These are phyloP conservation scores for Globisporangium irregulare DNA, from an alignment of 352 stramenopile genomes.

Conservation along the genomic window DNA sequence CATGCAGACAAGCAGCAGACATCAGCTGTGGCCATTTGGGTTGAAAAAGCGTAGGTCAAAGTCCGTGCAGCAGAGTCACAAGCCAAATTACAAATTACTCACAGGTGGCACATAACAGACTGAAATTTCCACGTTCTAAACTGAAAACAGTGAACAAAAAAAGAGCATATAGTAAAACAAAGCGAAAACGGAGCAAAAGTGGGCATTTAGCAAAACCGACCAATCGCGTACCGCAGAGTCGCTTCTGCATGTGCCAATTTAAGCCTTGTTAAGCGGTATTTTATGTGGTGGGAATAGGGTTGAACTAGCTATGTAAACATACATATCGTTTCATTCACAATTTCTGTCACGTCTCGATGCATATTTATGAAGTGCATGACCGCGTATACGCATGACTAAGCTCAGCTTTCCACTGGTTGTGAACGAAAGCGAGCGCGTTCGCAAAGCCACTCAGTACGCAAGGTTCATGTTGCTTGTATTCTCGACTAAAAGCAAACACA, in stretches of 20 bases:
- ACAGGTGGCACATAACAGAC: not conserved
- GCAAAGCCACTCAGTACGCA: too few relatives aligned
- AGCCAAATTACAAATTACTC: not conserved
- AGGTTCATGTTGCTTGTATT: too few relatives aligned
- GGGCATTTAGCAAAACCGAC: not conserved
- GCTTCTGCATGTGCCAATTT: too few relatives aligned
- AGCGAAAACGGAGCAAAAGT: not conserved
- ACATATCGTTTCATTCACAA: not conserved
- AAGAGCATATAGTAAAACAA: not conserved
- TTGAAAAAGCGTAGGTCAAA: not conserved
- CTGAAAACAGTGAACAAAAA: not conserved
- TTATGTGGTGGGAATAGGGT: not conserved
- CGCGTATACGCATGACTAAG: too few relatives aligned
- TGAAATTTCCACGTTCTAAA: not conserved
- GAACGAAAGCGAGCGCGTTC: too few relatives aligned
- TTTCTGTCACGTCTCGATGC: not conserved
- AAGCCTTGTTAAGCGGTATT: not conserved
- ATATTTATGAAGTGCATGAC: not conserved
- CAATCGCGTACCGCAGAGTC: not conserved
- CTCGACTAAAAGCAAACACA: too few relatives aligned
- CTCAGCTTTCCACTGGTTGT: too few relatives aligned
- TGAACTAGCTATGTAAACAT: not conserved
- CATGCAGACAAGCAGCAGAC: too few relatives aligned
- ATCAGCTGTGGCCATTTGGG: not conserved
- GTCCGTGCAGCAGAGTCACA: not conserved